These are phyloP conservation scores for Cytospora piceae DNA, from an alignment of 2,329 filamentous ascomycete genomes.

Conservation along the genomic window DNA sequence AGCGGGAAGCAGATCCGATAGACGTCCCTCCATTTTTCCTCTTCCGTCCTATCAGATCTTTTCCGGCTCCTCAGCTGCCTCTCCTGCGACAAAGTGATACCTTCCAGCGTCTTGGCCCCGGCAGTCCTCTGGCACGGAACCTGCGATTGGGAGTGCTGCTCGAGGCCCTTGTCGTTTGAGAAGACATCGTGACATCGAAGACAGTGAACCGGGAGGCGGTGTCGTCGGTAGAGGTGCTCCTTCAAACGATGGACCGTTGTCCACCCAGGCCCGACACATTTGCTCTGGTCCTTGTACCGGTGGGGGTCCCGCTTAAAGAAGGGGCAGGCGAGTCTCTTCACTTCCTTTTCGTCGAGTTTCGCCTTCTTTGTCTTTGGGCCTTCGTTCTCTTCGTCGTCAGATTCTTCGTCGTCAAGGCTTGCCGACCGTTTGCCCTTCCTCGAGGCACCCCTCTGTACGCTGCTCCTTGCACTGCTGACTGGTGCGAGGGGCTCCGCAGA, in stretches of 20 bases:
- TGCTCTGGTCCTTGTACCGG: slow-evolving; percentile 26
- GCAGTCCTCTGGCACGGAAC: slow-evolving; percentile 20
- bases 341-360: slow-evolving; percentile 15
- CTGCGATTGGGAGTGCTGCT: slow-evolving; percentile 23
- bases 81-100: slow-evolving; percentile 27
- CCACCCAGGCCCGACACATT: slow-evolving; percentile 31
- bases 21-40: slow-evolving; percentile 29
- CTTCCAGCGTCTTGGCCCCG: slow-evolving; percentile 16
- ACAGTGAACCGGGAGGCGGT: slow-evolving; percentile 28
- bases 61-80: slow-evolving; percentile 22
- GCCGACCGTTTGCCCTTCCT: slow-evolving; percentile 14
- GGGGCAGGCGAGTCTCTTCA: slow-evolving; percentile 30
- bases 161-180: slow-evolving; percentile 18
- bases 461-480: background rate
- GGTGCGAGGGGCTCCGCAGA: background rate
- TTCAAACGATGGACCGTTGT: slow-evolving; percentile 29
- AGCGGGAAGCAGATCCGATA: slow-evolving; percentile 31
- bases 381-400: slow-evolving; percentile 10
- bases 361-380: slow-evolving; percentile 13
- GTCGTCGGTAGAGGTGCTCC: slow-evolving; percentile 32
- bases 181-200: slow-evolving; percentile 30
- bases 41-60: slow-evolving; percentile 26
- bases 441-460: background rate
- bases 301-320: slow-evolving; percentile 32
- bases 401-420: slow-evolving; percentile 2